Base-by-base conservation (phyloP, 2,329 filamentous ascomycete genomes). In the Alternaria sp. region DNA sequence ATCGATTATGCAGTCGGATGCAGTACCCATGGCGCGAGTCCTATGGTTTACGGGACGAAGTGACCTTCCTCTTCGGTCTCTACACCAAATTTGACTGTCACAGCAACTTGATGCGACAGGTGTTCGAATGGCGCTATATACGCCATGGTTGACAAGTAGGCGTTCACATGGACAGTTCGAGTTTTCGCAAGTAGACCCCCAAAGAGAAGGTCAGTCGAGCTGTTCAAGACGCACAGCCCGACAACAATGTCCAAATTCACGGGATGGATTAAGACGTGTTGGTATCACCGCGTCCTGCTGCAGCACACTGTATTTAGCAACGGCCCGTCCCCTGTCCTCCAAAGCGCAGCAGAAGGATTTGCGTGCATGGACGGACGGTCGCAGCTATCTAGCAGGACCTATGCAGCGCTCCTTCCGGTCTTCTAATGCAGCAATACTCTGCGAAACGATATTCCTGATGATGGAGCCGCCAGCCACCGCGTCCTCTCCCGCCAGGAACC, bases 1-100 rank as follows among this genome's bases (percentile, higher is more conserved):
- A 59, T 25, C 19, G 43, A 45, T 44, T 4, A 40, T 28, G 25
- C n/a, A 49, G 17, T 30, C 21, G 17, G 21, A 26, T 21, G 25
- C 45, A 40, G 36, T n/a, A 6, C 36, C 47, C 36, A 61, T 28
- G 45, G 26, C 21, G 21, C 50, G 21, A 15, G n/a, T n/a, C 12
- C 13, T 8, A 11, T 7, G 19, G 10, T 9, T 21, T 17, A 12
- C 9, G 15, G 4, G 19, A 15, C 3, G 13, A 26, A 23, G 15
- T 19, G 23, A 59, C 59, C 59, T 62, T 62, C 59, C 59, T 54
- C 10, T 54, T 54, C 32, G 6, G 54, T 32, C 15, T 23, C 15
- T 17, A 32, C 9, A 28, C 47, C 28, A 52, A 44, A 7, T 2
- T 47, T 32, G 10, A 26, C 3, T 17, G 40, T 6, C 23, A 21